These are phyloP conservation scores for Ascochyta lentis DNA, from an alignment of 2,329 filamentous ascomycete species.

Conservation along the genomic window DNA sequence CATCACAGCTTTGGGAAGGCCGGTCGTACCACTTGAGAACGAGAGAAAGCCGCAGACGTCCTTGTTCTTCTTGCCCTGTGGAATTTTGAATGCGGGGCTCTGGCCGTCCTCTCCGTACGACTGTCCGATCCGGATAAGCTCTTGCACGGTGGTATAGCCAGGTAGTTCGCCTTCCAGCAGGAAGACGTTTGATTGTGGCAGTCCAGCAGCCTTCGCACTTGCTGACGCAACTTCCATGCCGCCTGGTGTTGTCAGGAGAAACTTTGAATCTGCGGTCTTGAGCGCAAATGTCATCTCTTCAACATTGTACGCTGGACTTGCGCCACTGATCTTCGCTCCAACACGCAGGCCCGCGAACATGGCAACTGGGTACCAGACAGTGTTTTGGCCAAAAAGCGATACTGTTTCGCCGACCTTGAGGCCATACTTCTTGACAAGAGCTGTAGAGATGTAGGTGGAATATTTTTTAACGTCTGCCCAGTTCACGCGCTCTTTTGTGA, in stretches of 20 bases:
- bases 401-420: slow-evolving; percentile 64
- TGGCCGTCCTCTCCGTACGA: slow-evolving; percentile 54
- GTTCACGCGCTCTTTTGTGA: slow-evolving; percentile 64
- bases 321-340: slow-evolving; percentile 66
- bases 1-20: slow-evolving; percentile 48
- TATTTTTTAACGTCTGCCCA: slow-evolving; percentile 65
- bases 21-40: slow-evolving; percentile 48
- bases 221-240: slow-evolving; percentile 62
- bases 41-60: slow-evolving; percentile 61
- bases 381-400: slow-evolving; percentile 68
- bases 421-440: slow-evolving; percentile 62
- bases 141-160: slow-evolving; percentile 58
- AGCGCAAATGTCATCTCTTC: slow-evolving; percentile 73
- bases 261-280: slow-evolving; percentile 63
- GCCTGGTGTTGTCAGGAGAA: slow-evolving; percentile 63
- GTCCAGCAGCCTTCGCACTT: slow-evolving; percentile 62
- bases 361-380: slow-evolving; percentile 71
- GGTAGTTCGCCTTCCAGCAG: slow-evolving; percentile 62
- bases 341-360: slow-evolving; percentile 64
- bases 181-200: slow-evolving; percentile 61
- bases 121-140: slow-evolving; percentile 54
- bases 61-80: slow-evolving; percentile 61
- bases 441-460: slow-evolving; percentile 66
- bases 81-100: slow-evolving; percentile 57
- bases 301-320: slow-evolving; percentile 69